Evolutionary conservation across 352 stramenopile species (phyloP).

Genomic region (Halophytophthora batemanensis): DNA sequence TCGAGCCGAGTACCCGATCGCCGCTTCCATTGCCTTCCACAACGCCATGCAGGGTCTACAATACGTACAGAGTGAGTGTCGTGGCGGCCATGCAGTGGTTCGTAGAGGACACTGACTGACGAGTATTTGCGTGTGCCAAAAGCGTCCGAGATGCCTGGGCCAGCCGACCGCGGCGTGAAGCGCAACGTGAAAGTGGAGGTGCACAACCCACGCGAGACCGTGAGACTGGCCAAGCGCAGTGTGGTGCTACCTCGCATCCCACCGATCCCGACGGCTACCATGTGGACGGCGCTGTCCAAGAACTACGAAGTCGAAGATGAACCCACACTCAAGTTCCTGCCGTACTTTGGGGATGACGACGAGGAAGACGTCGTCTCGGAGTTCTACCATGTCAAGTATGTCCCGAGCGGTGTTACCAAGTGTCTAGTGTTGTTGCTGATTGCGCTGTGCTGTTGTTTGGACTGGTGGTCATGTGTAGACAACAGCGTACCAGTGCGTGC

Average conservation of each 20-base stretch:
- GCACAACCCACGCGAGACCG: slow-evolving; percentile 19
- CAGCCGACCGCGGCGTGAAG: slow-evolving; percentile 18
- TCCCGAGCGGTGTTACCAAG: background rate
- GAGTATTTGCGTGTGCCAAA: background rate
- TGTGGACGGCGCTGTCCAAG: slow-evolving; percentile 80
- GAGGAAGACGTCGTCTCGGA: slow-evolving; percentile 78
- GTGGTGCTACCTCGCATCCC: slow-evolving; percentile 56
- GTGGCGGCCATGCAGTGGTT: slow-evolving; percentile 3
- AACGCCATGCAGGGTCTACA: too few relatives aligned
- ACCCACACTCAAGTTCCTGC: slow-evolving; percentile 62
- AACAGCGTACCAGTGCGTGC: slow-evolving; percentile 59
- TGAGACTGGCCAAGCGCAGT: slow-evolving; percentile 24
- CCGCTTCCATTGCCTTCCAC: too few relatives aligned
- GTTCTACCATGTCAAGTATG: slow-evolving; percentile 84
- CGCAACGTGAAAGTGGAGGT: slow-evolving; percentile 26
- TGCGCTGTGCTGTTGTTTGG: background rate
- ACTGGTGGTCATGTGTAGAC: slow-evolving; percentile 19
- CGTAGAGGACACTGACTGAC: slow-evolving; percentile 1
- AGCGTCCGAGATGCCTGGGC: slow-evolving; percentile 46
- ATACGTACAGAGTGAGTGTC: slow-evolving; percentile 41
- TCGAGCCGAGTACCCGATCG: background rate
- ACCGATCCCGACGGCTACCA: slow-evolving; percentile 49
- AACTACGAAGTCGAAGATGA: slow-evolving; percentile 89
- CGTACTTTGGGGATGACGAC: slow-evolving; percentile 82
- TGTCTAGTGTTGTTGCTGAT: background rate